Evolutionary conservation across 176 grass and related monocot species (phyloP).

Genomic region (Alloteropsis semialata): DNA sequence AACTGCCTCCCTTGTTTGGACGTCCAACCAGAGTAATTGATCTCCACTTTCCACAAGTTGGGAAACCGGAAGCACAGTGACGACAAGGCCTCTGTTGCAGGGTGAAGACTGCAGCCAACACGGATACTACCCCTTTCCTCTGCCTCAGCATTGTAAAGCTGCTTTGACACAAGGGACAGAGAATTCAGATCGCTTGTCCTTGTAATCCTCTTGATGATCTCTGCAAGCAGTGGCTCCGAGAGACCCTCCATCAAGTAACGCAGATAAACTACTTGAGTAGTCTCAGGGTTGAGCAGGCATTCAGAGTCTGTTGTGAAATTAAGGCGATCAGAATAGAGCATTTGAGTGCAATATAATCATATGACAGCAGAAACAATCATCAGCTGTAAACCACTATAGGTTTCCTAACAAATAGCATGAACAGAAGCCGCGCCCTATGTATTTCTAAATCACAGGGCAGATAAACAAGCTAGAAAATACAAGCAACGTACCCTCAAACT

Average conservation of each 20-base stretch:
- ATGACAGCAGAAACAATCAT: neutral
- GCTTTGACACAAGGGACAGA: slow-evolving; percentile 53
- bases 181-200: slow-evolving; percentile 55
- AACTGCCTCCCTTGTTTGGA: slow-evolving; percentile 44
- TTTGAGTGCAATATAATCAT: neutral
- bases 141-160: slow-evolving; percentile 37
- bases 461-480: neutral
- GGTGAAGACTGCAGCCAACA: slow-evolving; percentile 42
- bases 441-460: neutral
- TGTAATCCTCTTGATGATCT: slow-evolving; percentile 54
- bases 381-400: neutral
- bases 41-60: slow-evolving; percentile 67
- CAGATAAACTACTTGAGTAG: neutral
- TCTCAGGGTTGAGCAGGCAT: neutral
- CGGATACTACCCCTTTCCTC: slow-evolving; percentile 47
- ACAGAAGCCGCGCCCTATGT: neutral
- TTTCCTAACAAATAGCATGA: neutral
- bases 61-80: slow-evolving; percentile 43
- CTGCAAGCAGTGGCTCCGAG: slow-evolving; percentile 49
- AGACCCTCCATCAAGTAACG: slow-evolving; percentile 53
- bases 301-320: neutral
- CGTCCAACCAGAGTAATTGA: slow-evolving; percentile 62
- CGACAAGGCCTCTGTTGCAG: slow-evolving; percentile 39
- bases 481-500: neutral
- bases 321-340: neutral